phyloP scores from a whole-genome alignment of 306 rosid genomes.

The Glycyrrhiza uralensis region DNA sequence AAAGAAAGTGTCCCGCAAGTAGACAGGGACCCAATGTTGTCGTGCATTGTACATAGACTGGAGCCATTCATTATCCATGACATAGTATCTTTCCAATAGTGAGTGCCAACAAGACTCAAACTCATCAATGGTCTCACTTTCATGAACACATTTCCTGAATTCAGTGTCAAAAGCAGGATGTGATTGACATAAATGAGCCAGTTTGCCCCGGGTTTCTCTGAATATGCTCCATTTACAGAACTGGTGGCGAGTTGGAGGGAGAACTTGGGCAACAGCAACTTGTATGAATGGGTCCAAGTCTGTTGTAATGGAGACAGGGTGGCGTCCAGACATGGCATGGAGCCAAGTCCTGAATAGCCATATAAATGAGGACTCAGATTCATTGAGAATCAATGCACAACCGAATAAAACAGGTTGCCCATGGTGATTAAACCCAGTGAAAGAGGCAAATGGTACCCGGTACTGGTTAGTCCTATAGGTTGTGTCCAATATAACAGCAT shows the following conservation, averaged over 20 bases:
- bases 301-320: slow-evolving; percentile 69
- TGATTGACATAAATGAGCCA: slow-evolving; percentile 55
- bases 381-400: slow-evolving; percentile 64
- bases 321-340: slow-evolving; percentile 64
- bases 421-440: slow-evolving; percentile 78
- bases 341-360: slow-evolving; percentile 86
- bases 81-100: slow-evolving; percentile 53
- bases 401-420: slow-evolving; percentile 80
- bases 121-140: slow-evolving; percentile 61
- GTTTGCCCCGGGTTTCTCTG: slow-evolving; percentile 59
- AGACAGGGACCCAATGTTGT: slow-evolving; percentile 77
- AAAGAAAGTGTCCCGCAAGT: slow-evolving; percentile 64
- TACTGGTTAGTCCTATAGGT: slow-evolving; percentile 50
- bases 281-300: slow-evolving; percentile 62
- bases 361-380: slow-evolving; percentile 59
- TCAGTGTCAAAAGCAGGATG: slow-evolving; percentile 63
- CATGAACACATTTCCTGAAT: slow-evolving; percentile 56
- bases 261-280: slow-evolving; percentile 64
- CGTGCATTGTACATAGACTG: slow-evolving; percentile 67
- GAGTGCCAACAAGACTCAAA: slow-evolving; percentile 73
- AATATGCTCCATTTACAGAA: slow-evolving; percentile 62
- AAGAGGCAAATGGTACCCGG: slow-evolving; percentile 64
- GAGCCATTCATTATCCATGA: slow-evolving; percentile 83
- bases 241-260: slow-evolving; percentile 64
- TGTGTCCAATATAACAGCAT: slow-evolving; percentile 69